Base-by-base conservation (phyloP, 345 rosid species). In the Gossypioides kirkii region DNA sequence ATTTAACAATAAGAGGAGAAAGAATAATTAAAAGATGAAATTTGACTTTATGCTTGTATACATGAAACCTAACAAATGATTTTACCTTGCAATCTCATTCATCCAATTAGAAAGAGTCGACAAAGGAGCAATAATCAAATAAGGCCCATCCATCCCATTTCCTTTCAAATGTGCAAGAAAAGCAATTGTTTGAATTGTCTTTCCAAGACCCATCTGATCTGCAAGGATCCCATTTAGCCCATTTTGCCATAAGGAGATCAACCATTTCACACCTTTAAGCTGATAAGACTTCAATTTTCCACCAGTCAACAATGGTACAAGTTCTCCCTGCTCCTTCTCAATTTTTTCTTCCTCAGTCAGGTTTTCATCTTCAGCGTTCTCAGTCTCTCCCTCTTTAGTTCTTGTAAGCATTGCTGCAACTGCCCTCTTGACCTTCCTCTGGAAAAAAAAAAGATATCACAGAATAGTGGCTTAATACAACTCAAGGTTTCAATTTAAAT, bases 141-240 rank as follows among this genome's bases (percentile, higher is more conserved):
- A 95, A 11, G 99, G 98, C 59, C 99, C 98, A 82, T 92, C 77
- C 83, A 95, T 78, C 64, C 94, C 91, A 43, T 91, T 91, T 71
- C 91, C 96, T 79, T 87, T 95, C 22, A 95, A 76, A 80, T 95
- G 99, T 54, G 98, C 84, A 46, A 95, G 88, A 74, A 95, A 95
- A 62, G 92, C 92, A 73, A 95, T 92, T 20, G 97, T 91, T 78
- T 95, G 99, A 80, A 95, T 92, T 1, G 99, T 92, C 87, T 95
- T 95, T 77, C 99, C 99, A 17, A 92, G 92, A 17, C 99, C 99
- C 99, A 95, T 95, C 84, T 95, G 99, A 85, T 95, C 99, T 23
- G 99, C 99, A 75, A 95, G 89, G 76, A 95, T 95, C 46, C 99
- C 99, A 83, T 92, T 92, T 70, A 95, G 82, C 28, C 99, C 99